Conservation (phyloP, 2,329 filamentous ascomycete genomes). For the Monilinia aucupariae region DNA sequence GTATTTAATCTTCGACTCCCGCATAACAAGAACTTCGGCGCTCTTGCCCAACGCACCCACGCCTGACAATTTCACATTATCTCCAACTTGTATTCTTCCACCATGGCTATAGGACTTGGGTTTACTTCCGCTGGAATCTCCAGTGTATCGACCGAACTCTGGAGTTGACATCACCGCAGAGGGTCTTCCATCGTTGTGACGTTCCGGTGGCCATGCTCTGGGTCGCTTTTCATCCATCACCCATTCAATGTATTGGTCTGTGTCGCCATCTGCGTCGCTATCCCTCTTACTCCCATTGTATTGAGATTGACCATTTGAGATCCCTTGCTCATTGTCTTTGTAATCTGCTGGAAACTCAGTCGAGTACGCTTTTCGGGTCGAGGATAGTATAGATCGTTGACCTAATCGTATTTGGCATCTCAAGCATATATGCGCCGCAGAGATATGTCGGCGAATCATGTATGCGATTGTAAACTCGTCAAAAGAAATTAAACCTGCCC, state of each 20-base stretch:
- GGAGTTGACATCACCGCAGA: neutral
- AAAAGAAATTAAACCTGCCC: neutral
- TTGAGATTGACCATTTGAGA: neutral
- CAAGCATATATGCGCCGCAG: constrained; percentile 33
- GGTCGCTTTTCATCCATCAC: neutral
- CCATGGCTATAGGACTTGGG: constrained; percentile 23
- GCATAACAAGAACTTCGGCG: constrained; percentile 33
- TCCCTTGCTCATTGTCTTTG: neutral
- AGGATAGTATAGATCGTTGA: constrained; percentile 14
- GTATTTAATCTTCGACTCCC: constrained; percentile 26
- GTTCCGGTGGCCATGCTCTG: neutral
- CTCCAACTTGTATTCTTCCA: constrained; percentile 24
- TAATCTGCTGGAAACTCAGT: neutral
- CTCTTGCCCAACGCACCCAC: constrained; percentile 22
- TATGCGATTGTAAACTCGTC: constrained; percentile 27
- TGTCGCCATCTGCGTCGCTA: neutral
- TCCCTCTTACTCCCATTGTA: neutral
- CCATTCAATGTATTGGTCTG: neutral
- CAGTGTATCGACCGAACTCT: neutral
- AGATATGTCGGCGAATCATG: constrained; percentile 32
- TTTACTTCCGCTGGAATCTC: neutral
- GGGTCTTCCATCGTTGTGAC: neutral
- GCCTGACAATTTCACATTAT: constrained; percentile 23
- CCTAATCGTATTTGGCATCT: constrained; percentile 32
- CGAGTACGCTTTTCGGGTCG: constrained; percentile 17